Evolutionary conservation across 2,329 filamentous ascomycete species (phyloP).

Genomic region (Salinomyces thailandicus): DNA sequence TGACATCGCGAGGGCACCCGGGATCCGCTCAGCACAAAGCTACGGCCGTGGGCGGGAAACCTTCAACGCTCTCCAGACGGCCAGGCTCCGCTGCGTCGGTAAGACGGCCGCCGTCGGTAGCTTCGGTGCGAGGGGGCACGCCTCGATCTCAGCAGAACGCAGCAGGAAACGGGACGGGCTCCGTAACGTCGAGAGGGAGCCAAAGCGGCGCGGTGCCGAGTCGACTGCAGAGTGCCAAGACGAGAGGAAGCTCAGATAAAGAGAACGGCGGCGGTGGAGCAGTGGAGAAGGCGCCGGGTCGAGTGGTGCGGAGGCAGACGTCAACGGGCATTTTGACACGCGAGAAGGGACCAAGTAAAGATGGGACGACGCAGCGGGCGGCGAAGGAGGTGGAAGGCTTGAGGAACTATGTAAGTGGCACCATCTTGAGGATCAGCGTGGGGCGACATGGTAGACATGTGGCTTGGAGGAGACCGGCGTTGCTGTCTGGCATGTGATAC

Average conservation of each 20-base stretch:
- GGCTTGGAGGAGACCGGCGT: too few species aligned
- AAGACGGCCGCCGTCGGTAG: constrained; percentile 4
- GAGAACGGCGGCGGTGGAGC: not conserved
- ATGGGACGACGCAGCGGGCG: constrained; percentile 54
- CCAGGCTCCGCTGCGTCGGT: constrained; percentile 5
- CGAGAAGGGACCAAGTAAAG: constrained; percentile 26
- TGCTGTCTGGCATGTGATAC: not conserved
- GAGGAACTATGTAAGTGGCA: constrained; percentile 62
- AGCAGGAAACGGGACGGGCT: not conserved
- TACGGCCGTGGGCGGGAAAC: not conserved
- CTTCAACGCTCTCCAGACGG: not conserved
- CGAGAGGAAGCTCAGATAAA: not conserved
- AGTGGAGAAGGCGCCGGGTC: not conserved
- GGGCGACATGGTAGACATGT: too few species aligned
- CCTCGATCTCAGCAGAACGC: not conserved
- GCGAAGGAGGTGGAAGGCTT: constrained; percentile 63
- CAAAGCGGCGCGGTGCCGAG: not conserved
- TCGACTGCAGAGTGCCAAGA: constrained; percentile 1
- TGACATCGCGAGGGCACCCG: not conserved
- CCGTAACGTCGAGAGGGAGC: not conserved
- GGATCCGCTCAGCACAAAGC: not conserved
- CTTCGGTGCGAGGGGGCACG: constrained; percentile 1
- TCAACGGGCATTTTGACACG: constrained; percentile 12
- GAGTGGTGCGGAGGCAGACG: constrained; percentile 5
- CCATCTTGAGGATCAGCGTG: not conserved